phyloP scores from a whole-genome alignment of 2,329 filamentous ascomycete genomes.

The Diaporthe citriasiana region DNA sequence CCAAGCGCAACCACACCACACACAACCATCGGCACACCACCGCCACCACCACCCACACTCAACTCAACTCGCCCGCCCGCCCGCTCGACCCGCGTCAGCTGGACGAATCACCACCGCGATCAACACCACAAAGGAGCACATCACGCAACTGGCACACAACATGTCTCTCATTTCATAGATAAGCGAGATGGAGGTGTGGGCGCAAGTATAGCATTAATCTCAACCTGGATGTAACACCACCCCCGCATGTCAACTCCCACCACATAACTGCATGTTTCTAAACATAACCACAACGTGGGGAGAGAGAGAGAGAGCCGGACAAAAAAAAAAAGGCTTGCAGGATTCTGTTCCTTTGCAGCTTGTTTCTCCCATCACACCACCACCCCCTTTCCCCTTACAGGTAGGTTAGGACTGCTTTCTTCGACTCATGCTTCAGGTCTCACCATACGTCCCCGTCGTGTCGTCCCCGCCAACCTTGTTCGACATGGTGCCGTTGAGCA shows the following conservation, averaged over 20 bases:
- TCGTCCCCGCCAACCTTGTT: conserved; percentile 37
- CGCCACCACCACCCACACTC: background rate
- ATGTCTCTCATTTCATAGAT: background rate
- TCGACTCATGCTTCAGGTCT: conserved; percentile 4
- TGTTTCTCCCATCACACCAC: background rate
- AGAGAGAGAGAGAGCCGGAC: background rate
- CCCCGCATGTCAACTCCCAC: conserved; percentile 5
- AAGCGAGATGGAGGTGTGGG: background rate
- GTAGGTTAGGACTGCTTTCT: background rate
- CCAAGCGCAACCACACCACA: background rate
- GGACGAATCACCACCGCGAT: conserved; percentile 6
- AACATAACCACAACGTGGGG: conserved; percentile 26
- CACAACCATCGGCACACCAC: background rate
- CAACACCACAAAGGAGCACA: background rate
- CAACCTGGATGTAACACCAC: conserved; percentile 28
- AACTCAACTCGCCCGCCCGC: background rate
- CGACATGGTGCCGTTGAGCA: conserved; percentile 43
- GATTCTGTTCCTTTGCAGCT: background rate
- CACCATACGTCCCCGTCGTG: conserved; percentile 40
- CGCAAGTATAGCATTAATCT: conserved; percentile 24
- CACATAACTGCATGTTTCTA: conserved; percentile 14
- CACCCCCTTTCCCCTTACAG: background rate
- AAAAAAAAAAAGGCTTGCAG: background rate
- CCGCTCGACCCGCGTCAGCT: conserved; percentile 17
- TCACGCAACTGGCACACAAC: background rate